Percentiles rank a stretch among this genome's conserved stretches.
phyloP scores from a whole-genome alignment of 1,284 basidiomycete species.

The Sanghuangporus baumii region DNA sequence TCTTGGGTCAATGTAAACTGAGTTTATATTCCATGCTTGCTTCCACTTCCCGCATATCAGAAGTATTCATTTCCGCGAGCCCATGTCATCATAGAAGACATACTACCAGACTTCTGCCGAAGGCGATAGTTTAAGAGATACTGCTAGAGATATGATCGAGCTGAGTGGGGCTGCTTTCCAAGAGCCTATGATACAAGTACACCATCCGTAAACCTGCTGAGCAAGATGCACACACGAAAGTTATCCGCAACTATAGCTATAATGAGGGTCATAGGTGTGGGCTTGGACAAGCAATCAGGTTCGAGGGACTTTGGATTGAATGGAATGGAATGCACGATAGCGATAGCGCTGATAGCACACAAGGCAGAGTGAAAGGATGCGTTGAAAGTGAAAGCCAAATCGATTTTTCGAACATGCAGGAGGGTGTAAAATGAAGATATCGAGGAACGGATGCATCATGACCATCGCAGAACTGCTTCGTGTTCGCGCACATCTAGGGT shows the following conservation, averaged over 20 bases:
- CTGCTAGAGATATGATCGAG: neutral
- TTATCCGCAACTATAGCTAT: neutral
- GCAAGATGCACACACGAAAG: neutral
- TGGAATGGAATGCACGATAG: neutral
- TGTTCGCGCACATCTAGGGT: constrained; percentile 60
- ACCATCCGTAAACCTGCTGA: neutral
- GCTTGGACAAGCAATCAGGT: neutral
- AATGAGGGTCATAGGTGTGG: neutral
- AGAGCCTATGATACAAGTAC: neutral
- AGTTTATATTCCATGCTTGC: neutral
- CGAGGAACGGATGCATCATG: constrained; percentile 30
- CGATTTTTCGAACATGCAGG: neutral
- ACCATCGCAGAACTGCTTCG: constrained; percentile 67
- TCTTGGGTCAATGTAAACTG: neutral
- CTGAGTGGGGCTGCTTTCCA: neutral
- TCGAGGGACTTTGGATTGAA: neutral
- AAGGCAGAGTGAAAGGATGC: neutral
- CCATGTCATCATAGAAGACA: neutral
- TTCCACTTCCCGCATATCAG: neutral
- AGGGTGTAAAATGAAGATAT: constrained; percentile 9
- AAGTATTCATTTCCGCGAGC: neutral
- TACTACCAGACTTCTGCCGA: too few relatives aligned
- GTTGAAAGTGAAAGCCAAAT: neutral
- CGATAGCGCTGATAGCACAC: neutral
- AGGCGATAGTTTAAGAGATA: neutral